These are phyloP conservation scores for Halenospora varia DNA, from an alignment of 495 filamentous ascomycete species.

Conservation along the genomic window DNA sequence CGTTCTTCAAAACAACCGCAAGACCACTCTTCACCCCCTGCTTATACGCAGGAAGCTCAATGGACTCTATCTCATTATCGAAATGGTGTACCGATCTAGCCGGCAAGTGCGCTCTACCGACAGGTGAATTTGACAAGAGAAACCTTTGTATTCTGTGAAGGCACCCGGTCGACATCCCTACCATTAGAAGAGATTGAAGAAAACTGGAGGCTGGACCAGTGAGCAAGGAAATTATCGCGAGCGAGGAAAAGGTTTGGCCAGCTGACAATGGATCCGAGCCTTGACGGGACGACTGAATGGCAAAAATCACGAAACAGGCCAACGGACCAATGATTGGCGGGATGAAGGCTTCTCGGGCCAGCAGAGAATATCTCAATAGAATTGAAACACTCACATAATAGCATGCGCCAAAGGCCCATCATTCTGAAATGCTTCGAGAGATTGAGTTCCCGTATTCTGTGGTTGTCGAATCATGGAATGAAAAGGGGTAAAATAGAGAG, in stretches of 20 bases:
- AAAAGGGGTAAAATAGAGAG: too few species aligned
- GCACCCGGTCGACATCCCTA: constrained; percentile 25
- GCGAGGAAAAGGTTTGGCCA: constrained; percentile 31
- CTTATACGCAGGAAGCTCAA: not conserved
- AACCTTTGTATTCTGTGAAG: constrained; percentile 31
- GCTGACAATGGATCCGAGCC: constrained; percentile 14
- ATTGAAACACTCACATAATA: constrained; percentile 4
- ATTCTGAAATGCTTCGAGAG: constrained; percentile 11
- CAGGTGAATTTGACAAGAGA: constrained; percentile 6
- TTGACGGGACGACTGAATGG: constrained; percentile 9
- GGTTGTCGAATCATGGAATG: too few species aligned
- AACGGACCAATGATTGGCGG: constrained; percentile 7
- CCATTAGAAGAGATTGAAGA: constrained; percentile 21
- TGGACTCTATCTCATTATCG: not conserved
- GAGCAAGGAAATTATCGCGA: constrained; percentile 33
- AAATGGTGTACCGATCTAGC: not conserved
- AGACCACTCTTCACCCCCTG: not conserved
- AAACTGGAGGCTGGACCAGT: constrained; percentile 29
- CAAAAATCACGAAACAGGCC: constrained; percentile 11
- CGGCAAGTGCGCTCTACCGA: not conserved
- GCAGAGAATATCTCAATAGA: not conserved
- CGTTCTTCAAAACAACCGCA: not conserved
- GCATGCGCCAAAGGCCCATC: constrained; percentile 3
- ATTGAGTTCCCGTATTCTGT: constrained; percentile 7
- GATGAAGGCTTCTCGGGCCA: constrained; percentile 6